Conservation (phyloP, 2,329 filamentous ascomycete genomes). For the Pseudopyricularia javanii region DNA sequence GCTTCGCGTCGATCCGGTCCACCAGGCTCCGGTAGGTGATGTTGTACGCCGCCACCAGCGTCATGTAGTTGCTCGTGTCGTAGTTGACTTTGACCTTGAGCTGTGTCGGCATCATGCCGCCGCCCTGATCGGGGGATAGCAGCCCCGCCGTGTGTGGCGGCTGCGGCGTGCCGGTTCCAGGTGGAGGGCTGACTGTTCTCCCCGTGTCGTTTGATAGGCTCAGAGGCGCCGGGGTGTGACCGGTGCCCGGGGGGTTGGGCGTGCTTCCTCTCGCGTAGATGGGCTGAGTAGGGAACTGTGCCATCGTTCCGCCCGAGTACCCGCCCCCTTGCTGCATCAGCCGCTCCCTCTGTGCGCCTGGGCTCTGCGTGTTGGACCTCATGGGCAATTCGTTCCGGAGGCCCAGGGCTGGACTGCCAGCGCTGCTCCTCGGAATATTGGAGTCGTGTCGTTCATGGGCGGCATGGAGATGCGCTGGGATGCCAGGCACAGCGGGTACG, state of each 20-base stretch:
- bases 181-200: slow-evolving; percentile 15
- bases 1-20: slow-evolving; percentile 91
- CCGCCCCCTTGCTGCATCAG: slow-evolving; percentile 31
- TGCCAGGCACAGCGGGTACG: slow-evolving; percentile 62
- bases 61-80: slow-evolving; percentile 75
- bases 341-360: slow-evolving; percentile 52
- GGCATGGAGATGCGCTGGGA: slow-evolving; percentile 56
- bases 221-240: slow-evolving; percentile 19
- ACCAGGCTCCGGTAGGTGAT: slow-evolving; percentile 90
- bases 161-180: slow-evolving; percentile 24
- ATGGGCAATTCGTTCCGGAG: slow-evolving; percentile 48
- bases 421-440: slow-evolving; percentile 66
- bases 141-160: slow-evolving; percentile 8
- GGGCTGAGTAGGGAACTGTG: slow-evolving; percentile 43
- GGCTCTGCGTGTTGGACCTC: slow-evolving; percentile 59
- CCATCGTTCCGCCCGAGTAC: slow-evolving; percentile 38
- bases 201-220: slow-evolving; percentile 14
- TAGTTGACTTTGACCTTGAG: slow-evolving; percentile 94
- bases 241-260: slow-evolving; percentile 20
- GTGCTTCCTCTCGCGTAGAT: slow-evolving; percentile 35
- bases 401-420: slow-evolving; percentile 54
- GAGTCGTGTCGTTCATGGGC: slow-evolving; percentile 40
- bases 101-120: slow-evolving; percentile 50
- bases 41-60: slow-evolving; percentile 89
- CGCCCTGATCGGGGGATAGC: slow-evolving; percentile 20